These are phyloP conservation scores for Entomortierella lignicola DNA, from an alignment of 192 early-diverging fungal species.

Conservation along the genomic window DNA sequence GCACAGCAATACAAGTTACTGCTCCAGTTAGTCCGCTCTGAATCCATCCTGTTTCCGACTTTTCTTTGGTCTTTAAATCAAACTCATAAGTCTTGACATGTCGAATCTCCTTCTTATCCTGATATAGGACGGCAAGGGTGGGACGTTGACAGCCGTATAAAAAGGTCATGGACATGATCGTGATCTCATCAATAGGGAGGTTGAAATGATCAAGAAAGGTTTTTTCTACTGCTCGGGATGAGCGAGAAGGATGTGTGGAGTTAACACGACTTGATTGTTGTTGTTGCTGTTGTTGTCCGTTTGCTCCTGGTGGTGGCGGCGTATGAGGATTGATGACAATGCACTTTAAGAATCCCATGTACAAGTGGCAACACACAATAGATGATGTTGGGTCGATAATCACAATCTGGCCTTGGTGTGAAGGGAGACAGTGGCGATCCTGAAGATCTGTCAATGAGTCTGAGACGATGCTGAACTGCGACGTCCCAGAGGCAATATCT, in stretches of 20 bases:
- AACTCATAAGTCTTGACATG: conserved; percentile 70
- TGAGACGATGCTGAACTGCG: conserved; percentile 63
- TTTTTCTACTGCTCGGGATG: conserved; percentile 1
- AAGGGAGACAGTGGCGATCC: conserved; percentile 62
- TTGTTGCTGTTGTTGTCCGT: conserved; percentile 4
- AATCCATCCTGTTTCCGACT: conserved; percentile 38
- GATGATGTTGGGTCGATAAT: conserved; percentile 67
- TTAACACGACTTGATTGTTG: background rate
- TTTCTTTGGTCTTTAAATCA: conserved; percentile 59
- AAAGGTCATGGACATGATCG: conserved; percentile 64
- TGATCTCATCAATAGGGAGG: conserved; percentile 62
- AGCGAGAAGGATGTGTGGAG: conserved; percentile 13
- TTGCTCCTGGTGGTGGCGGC: background rate
- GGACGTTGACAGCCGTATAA: conserved; percentile 48
- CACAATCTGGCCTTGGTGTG: conserved; percentile 64
- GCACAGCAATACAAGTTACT: conserved; percentile 69
- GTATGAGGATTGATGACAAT: conserved; percentile 62
- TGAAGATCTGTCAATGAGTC: conserved; percentile 71
- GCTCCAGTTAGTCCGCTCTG: conserved; percentile 61
- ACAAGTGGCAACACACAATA: conserved; percentile 69
- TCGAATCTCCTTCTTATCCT: conserved; percentile 62
- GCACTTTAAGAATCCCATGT: conserved; percentile 77
- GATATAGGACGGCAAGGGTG: conserved; percentile 68
- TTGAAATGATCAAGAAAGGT: conserved; percentile 12
- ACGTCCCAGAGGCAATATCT: background rate